Base-by-base conservation (phyloP, 2,329 filamentous ascomycete genomes). In the Eutypella sp. region DNA sequence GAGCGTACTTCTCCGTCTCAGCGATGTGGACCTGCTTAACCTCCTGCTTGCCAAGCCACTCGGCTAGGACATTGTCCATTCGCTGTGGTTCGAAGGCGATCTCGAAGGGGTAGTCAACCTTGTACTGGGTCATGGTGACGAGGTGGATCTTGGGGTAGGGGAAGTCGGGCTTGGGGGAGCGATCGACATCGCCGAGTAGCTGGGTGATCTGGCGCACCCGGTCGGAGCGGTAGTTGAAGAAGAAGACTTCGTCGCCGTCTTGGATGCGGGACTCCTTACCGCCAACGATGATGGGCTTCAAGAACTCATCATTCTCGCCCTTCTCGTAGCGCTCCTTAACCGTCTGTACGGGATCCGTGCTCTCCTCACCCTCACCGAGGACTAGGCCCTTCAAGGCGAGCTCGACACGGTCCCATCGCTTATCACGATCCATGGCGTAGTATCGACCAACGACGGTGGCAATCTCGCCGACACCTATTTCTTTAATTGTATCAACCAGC, bases 201-300 rank as follows among this genome's bases (percentile, higher is more conserved):
- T 97, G 93, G 41, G 90, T 95, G 67, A 99, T 87, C 70, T 99
- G 93, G 59, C 93, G 88, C 44, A 92, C 92, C 67, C 93, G 91
- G 68, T 99, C 93, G 47, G 93, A 97, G 63, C 93, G 89, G 79
- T 99, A 99, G 83, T 99, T 99, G 87, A 99, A 99, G 82, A 97
- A 97, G 81, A 97, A 97, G 61, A 97, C 80, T 44, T 89, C 92
- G 65, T 99, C 93, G 56, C 87, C 79, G 64, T 97, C 87, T 75
- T 96, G 83, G 65, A 99, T 84, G 59, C 93, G 86, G 51, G 79
- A 77, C 62, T 95, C 87, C 58, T 89, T 81, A 58, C 92, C 93
- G 54, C 89, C 89, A 50, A 97, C 78, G 61, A 99, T 90, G 67
- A 99, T 97, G 57, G 93, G 93, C 74, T 95, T 96, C 58, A 99